Percentiles rank a stretch among this genome's conserved stretches.
Conservation (phyloP, 2,329 filamentous ascomycete species). For the Clarireedia paspali region DNA sequence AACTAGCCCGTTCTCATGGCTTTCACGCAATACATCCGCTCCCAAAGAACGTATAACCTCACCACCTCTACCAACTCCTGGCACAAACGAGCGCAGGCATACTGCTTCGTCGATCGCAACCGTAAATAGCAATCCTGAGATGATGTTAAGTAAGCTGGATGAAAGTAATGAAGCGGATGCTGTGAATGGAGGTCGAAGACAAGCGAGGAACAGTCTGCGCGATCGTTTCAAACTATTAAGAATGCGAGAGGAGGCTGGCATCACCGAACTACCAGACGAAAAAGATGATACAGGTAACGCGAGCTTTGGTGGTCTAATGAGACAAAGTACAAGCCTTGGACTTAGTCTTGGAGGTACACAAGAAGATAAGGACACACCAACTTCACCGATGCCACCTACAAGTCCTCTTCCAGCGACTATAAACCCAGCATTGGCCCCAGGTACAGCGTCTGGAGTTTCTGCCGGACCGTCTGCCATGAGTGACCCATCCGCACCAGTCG, state of each 20-base stretch:
- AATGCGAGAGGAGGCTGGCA: constrained; percentile 64
- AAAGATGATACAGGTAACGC: constrained; percentile 29
- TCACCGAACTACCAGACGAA: constrained; percentile 45
- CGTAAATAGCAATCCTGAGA: constrained; percentile 70
- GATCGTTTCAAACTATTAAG: constrained; percentile 74
- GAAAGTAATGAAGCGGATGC: constrained; percentile 64
- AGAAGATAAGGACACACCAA: constrained; percentile 32
- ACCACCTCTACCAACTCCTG: constrained; percentile 36
- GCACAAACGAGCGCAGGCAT: constrained; percentile 51
- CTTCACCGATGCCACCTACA: constrained; percentile 29
- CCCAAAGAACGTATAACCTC: constrained; percentile 46
- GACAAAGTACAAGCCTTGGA: constrained; percentile 34
- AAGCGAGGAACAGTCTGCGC: constrained; percentile 57
- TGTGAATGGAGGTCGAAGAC: constrained; percentile 37
- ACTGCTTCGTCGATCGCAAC: constrained; percentile 76
- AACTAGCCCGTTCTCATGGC: constrained; percentile 81
- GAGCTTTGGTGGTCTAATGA: constrained; percentile 34
- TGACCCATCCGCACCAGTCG: constrained; percentile 65
- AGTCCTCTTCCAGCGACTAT: constrained; percentile 53
- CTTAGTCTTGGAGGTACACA: constrained; percentile 30
- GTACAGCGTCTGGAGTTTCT: constrained; percentile 75
- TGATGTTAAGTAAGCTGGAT: constrained; percentile 69
- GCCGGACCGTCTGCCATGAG: constrained; percentile 63
- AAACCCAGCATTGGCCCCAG: constrained; percentile 68
- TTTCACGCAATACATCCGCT: constrained; percentile 61